phyloP scores from a whole-genome alignment of 2,329 filamentous ascomycete genomes.

The Alternaria ventricosa region DNA sequence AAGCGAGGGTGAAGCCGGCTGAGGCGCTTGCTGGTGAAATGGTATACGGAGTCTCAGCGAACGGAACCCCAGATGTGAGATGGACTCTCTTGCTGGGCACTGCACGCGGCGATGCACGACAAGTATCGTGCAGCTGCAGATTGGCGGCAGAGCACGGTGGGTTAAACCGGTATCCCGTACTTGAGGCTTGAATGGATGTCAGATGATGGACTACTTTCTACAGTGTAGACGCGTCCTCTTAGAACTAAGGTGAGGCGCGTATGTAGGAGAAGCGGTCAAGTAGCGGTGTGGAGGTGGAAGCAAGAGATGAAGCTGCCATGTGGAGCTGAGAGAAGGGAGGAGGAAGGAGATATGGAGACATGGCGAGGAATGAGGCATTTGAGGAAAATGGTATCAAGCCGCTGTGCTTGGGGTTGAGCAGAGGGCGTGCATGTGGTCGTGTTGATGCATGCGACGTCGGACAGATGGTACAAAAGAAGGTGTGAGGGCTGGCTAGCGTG shows the following conservation, averaged over 20 bases:
- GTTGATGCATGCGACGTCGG: conserved; percentile 13
- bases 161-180: conserved; percentile 27
- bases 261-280: conserved; percentile 32
- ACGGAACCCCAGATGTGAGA: conserved; percentile 23
- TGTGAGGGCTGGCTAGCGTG: conserved; percentile 4
- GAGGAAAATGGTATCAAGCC: neutral
- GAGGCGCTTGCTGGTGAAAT: conserved; percentile 38
- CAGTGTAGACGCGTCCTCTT: conserved; percentile 18
- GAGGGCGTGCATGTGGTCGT: conserved; percentile 19
- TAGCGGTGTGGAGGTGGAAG: conserved; percentile 19
- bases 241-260: conserved; percentile 5
- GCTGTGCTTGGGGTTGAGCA: neutral
- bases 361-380: conserved; percentile 4
- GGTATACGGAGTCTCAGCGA: conserved; percentile 23
- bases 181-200: conserved; percentile 27
- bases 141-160: conserved; percentile 8
- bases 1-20: conserved; percentile 37
- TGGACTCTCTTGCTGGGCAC: conserved; percentile 20
- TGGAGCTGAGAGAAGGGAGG: conserved; percentile 1
- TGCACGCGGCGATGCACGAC: conserved; percentile 25
- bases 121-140: conserved; percentile 7
- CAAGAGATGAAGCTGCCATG: conserved; percentile 1
- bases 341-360: neutral
- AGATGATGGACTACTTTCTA: conserved; percentile 33
- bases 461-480: conserved; percentile 5